These are phyloP conservation scores for Saturnispora silvae DNA, from an alignment of 805 yeast species.

Conservation along the genomic window DNA sequence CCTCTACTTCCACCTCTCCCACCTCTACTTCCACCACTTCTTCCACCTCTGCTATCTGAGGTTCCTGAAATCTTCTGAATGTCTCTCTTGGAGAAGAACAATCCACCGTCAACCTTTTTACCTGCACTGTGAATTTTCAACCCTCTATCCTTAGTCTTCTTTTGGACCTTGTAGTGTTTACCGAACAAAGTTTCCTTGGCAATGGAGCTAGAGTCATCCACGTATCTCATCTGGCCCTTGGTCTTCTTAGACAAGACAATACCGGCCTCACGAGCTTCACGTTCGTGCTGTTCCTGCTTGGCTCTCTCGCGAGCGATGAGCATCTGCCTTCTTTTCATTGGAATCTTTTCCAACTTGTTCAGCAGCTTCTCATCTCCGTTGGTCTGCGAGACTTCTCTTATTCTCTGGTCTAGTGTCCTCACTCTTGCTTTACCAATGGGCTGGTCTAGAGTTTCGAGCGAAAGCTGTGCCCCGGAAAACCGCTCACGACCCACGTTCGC, in stretches of 20 bases:
- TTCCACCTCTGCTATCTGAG: not conserved
- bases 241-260: slow-evolving; percentile 65
- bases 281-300: slow-evolving; percentile 8
- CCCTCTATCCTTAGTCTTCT: slow-evolving; percentile 57
- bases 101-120: slow-evolving; percentile 65
- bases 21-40: not conserved
- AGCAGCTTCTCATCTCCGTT: slow-evolving; percentile 30
- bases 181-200: slow-evolving; percentile 43
- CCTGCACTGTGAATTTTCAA: slow-evolving; percentile 71
- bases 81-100: slow-evolving; percentile 58
- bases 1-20: not conserved
- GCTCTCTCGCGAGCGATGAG: slow-evolving; percentile 35
- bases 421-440: slow-evolving; percentile 60
- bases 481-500: slow-evolving; percentile 25
- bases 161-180: slow-evolving; percentile 27
- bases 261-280: slow-evolving; percentile 78
- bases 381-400: slow-evolving; percentile 36
- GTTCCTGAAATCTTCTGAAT: slow-evolving; percentile 35
- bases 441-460: slow-evolving; percentile 52
- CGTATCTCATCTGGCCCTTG: slow-evolving; percentile 54
- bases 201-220: slow-evolving; percentile 42
- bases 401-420: slow-evolving; percentile 50
- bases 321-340: slow-evolving; percentile 82
- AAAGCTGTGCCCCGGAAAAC: slow-evolving; percentile 58
- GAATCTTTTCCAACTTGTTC: slow-evolving; percentile 60